These are phyloP conservation scores for Raffaelea albimanens DNA, from an alignment of 2,329 filamentous ascomycete species.

Conservation along the genomic window DNA sequence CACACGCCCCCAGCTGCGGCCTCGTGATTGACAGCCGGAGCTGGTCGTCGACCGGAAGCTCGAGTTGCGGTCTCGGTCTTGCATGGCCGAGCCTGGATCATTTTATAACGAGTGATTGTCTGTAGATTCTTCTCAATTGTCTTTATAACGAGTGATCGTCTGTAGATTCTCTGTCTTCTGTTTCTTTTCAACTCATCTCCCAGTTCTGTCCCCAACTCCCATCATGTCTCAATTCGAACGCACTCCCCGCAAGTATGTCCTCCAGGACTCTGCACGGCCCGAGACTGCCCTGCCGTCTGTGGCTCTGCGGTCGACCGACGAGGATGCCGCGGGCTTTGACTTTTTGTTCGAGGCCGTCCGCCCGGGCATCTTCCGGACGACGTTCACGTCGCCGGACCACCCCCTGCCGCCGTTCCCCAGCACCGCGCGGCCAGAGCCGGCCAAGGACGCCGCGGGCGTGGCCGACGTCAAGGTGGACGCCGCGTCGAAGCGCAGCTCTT, in stretches of 20 bases:
- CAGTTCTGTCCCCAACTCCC: not conserved
- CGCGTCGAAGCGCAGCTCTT: slow-evolving; percentile 25
- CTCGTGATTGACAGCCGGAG: too few relatives aligned
- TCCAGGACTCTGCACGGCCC: slow-evolving; percentile 7
- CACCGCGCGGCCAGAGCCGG: slow-evolving; percentile 25
- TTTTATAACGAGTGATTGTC: too few relatives aligned
- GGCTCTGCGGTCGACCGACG: slow-evolving; percentile 28
- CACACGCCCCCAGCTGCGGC: too few relatives aligned
- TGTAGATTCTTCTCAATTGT: too few relatives aligned
- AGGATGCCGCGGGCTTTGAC: slow-evolving; percentile 29
- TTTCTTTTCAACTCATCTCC: not conserved
- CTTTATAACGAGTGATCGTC: too few relatives aligned
- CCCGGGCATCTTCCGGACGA: slow-evolving; percentile 57
- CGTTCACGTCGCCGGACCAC: slow-evolving; percentile 53
- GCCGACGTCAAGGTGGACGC: slow-evolving; percentile 21
- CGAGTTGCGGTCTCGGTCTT: too few relatives aligned
- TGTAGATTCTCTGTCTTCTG: not conserved
- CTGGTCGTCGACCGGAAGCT: too few relatives aligned
- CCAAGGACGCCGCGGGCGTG: slow-evolving; percentile 20
- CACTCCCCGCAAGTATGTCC: slow-evolving; percentile 18
- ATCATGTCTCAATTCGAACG: slow-evolving; percentile 10
- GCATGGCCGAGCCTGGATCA: too few relatives aligned
- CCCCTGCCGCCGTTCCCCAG: slow-evolving; percentile 58
- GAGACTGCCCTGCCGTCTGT: slow-evolving; percentile 4
- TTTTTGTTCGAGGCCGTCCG: slow-evolving; percentile 57